These are phyloP conservation scores for Pestalotiopsis fici DNA, from an alignment of 2,329 filamentous ascomycete species.

Conservation along the genomic window DNA sequence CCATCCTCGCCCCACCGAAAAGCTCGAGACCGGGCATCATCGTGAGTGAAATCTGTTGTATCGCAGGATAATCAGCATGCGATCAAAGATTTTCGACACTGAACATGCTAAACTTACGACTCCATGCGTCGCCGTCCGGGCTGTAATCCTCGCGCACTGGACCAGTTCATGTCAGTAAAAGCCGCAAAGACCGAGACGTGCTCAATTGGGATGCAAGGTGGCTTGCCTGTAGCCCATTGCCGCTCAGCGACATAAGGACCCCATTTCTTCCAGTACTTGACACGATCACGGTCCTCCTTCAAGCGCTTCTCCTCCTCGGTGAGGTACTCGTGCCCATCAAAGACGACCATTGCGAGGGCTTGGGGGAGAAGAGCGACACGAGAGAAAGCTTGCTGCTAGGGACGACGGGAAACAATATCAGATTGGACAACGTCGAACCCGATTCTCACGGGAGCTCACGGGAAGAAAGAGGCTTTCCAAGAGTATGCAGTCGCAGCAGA, in stretches of 20 bases:
- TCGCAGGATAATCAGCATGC: constrained; percentile 24
- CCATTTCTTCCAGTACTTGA: constrained; percentile 98
- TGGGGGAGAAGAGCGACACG: background rate
- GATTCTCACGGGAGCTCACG: background rate
- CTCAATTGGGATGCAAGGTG: constrained; percentile 11
- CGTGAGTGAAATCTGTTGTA: constrained; percentile 82
- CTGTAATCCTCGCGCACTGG: constrained; percentile 88
- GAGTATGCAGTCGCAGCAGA: background rate
- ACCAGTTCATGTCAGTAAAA: constrained; percentile 13
- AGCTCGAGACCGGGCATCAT: constrained; percentile 83
- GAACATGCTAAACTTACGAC: constrained; percentile 62
- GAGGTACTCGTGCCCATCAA: constrained; percentile 84
- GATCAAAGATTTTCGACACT: background rate
- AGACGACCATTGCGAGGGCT: constrained; percentile 72
- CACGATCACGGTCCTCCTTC: constrained; percentile 78
- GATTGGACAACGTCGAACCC: background rate
- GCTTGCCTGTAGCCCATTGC: constrained; percentile 89
- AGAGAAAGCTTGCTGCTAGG: background rate
- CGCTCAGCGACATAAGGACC: constrained; percentile 91
- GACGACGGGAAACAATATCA: background rate
- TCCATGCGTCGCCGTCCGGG: constrained; percentile 92
- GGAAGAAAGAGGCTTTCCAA: background rate
- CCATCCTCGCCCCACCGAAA: constrained; percentile 97
- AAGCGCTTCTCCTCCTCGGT: constrained; percentile 90
- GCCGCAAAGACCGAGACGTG: background rate